Percentiles rank a stretch among this genome's conserved stretches.
Conservation (phyloP, 306 rosid species). For the Senna siamea region DNA sequence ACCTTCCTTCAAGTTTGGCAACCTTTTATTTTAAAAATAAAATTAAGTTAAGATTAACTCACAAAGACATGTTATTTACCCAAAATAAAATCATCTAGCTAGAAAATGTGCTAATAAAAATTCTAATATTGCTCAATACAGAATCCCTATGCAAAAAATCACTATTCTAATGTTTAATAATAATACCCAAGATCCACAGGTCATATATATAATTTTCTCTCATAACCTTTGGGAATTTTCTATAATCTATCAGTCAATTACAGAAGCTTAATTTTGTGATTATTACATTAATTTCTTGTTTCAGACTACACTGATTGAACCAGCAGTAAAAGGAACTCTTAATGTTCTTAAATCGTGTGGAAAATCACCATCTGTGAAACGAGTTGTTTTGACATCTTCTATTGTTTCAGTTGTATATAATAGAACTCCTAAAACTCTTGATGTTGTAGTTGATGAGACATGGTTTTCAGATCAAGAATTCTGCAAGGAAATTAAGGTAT, state of each 20-base stretch:
- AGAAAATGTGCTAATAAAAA: too few species aligned
- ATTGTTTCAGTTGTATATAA: slow-evolving; percentile 23
- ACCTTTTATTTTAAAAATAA: too few species aligned
- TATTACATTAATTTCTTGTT: slow-evolving; percentile 10
- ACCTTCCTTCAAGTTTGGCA: too few species aligned
- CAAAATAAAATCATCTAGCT: too few species aligned
- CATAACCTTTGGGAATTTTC: too few species aligned
- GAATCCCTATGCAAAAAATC: too few species aligned
- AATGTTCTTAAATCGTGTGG: slow-evolving; percentile 53
- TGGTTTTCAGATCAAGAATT: slow-evolving; percentile 48
- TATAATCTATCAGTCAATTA: too few species aligned
- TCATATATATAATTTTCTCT: background rate
- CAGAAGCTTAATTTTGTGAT: too few species aligned
- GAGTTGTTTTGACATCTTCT: slow-evolving; percentile 52
- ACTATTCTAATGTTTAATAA: too few species aligned
- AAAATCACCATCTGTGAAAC: slow-evolving; percentile 44
- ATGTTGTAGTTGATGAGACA: slow-evolving; percentile 48
- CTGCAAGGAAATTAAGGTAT: slow-evolving; percentile 43
- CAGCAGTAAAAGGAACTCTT: slow-evolving; percentile 51
- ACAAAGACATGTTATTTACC: too few species aligned
- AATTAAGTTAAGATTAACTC: too few species aligned
- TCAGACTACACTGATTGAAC: slow-evolving; percentile 52
- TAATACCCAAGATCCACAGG: slow-evolving; percentile 51
- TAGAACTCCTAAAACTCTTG: slow-evolving; percentile 40
- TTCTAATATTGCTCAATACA: too few species aligned